Percentiles rank a stretch among this genome's conserved stretches.
Evolutionary conservation across 2,329 filamentous ascomycete genomes (phyloP).

Genomic region (Huntiella abstrusa): DNA sequence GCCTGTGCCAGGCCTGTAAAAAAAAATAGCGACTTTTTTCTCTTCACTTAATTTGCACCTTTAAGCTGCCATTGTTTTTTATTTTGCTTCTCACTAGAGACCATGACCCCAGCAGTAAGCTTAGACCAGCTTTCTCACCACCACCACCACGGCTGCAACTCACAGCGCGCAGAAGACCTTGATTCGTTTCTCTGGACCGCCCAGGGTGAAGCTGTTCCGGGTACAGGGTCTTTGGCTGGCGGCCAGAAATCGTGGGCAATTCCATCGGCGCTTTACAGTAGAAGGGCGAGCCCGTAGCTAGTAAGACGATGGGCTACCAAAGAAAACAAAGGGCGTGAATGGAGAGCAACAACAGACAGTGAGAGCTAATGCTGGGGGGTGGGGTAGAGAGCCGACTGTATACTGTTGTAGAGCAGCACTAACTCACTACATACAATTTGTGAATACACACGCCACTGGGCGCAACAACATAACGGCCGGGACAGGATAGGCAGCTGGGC

Average conservation of each 20-base stretch:
- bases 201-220: not conserved
- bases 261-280: not conserved
- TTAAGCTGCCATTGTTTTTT: not conserved
- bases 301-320: not conserved
- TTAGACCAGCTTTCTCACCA: conserved; percentile 1
- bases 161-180: conserved; percentile 7
- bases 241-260: not conserved
- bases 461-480: not conserved
- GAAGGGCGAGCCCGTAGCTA: not conserved
- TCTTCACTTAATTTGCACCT: not conserved
- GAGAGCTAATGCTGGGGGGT: not conserved
- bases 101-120: conserved; percentile 4
- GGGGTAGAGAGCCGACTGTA: not conserved
- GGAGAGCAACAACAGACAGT: not conserved
- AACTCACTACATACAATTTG: too few relatives aligned
- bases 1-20: conserved; percentile 3
- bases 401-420: not conserved
- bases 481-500: too few relatives aligned
- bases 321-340: not conserved
- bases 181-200: conserved; percentile 8
- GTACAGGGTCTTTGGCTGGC: not conserved
- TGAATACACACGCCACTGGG: not conserved
- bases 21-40: conserved; percentile 4
- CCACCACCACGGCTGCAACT: conserved; percentile 5
- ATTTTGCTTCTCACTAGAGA: not conserved